A percentile compares a stretch with the other conserved stretches of the same genome.
phyloP scores from a whole-genome alignment of 345 rosid species.

The Pistacia atlantica region DNA sequence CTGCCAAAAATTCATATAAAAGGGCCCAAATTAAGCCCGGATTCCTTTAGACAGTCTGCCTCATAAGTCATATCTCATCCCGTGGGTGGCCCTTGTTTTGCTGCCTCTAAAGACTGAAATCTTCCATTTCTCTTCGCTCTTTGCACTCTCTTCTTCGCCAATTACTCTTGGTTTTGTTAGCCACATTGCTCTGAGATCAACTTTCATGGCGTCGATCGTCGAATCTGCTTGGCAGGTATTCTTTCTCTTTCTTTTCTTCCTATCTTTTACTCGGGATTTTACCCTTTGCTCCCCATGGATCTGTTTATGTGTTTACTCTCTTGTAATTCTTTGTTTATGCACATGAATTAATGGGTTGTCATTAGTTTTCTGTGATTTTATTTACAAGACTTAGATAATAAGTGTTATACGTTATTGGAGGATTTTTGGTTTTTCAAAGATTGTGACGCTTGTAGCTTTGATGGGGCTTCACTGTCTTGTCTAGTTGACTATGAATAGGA shows the following conservation, averaged over 20 bases:
- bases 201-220: conserved; percentile 67
- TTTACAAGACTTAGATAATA: not conserved
- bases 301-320: not conserved
- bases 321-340: not conserved
- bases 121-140: conserved; percentile 13
- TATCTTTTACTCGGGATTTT: not conserved
- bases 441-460: not conserved
- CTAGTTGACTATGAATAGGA: not conserved
- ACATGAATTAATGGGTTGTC: not conserved
- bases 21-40: conserved; percentile 16
- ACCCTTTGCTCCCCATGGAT: conserved; percentile 15
- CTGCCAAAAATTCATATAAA: not conserved
- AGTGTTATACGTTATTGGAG: too few species aligned
- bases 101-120: conserved; percentile 4
- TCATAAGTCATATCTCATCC: conserved; percentile 21
- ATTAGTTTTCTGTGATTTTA: not conserved
- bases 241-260: conserved; percentile 14
- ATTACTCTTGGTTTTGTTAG: not conserved
- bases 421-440: not conserved
- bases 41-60: conserved; percentile 49
- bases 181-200: conserved; percentile 15
- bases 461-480: not conserved
- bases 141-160: conserved; percentile 9
- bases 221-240: conserved; percentile 87
- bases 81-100: conserved; percentile 20